Base-by-base conservation (phyloP, 2,329 filamentous ascomycete species). In the Alternaria sp. region DNA sequence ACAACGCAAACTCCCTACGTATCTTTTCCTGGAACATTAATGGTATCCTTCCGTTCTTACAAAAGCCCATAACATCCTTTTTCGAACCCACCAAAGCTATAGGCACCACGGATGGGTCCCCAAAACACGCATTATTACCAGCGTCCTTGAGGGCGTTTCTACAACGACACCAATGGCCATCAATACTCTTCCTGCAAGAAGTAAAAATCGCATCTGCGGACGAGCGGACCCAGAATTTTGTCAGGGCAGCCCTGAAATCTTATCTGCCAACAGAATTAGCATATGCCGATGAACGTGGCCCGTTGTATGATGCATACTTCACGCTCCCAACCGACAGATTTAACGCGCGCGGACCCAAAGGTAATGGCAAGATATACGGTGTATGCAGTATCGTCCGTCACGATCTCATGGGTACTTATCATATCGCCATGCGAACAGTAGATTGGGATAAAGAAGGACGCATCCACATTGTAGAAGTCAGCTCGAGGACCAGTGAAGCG, bases 401-500 rank as follows among this genome's bases (percentile, higher is more conserved):
- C 11, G 83, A 85, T 63, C 80, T 84, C 32, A 51, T 49, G 51
- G 16, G 49, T 2, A 36, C 12, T 0, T 67, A 59, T 38, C 32
- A 49, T 0, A 24, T 64, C 30, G 51, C 52, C 6, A 16, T 70
- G 0, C 75, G 81, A 7, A 78, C 75, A 0, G 82, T 84, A 0
- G 71, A 78, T 9, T 87, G 83, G 84, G 84, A 87, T 54, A 65
- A 74, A 2, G 84, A 87, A 77, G 85, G 84, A 4, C 79, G 84
- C 0, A 77, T 86, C 5, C 76, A 80, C n/a, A 74, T 86, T 22
- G 75, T 83, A 12, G 80, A 85, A 67, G 75, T 77, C 20, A 49
- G 4, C 2, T 51, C 51, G 3, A 22, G 39, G 1, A 22, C 52
- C 34, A 9, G 65, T 16, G 24, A n/a, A 0, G 18, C 63, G 8